Percentiles rank a stretch among this genome's conserved stretches.
phyloP scores from a whole-genome alignment of 768 basidiomycete genomes.

The Candolleomyces aberdarensis region DNA sequence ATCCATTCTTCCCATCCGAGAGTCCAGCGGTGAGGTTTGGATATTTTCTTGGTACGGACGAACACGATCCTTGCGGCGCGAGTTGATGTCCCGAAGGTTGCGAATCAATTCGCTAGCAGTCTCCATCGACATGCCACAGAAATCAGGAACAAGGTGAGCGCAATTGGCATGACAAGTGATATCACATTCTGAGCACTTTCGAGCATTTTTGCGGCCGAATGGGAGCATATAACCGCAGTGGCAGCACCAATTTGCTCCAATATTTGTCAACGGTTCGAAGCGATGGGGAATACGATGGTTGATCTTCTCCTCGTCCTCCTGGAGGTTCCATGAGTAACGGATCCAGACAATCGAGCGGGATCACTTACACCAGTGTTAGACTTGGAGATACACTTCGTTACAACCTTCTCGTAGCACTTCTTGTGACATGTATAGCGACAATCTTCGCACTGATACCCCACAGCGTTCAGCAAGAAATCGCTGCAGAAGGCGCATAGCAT shows the following conservation, averaged over 20 bases:
- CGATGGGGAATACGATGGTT: slow-evolving; percentile 99
- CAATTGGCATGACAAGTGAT: slow-evolving; percentile 98
- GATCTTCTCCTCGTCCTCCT: slow-evolving; percentile 99
- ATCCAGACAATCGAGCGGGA: neutral
- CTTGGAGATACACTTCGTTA: slow-evolving; percentile 99
- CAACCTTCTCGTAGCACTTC: slow-evolving; percentile 98
- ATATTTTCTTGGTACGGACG: slow-evolving; percentile 34
- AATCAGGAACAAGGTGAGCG: slow-evolving; percentile 97
- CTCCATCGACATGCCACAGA: slow-evolving; percentile 99
- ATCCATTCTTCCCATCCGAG: slow-evolving; percentile 16
- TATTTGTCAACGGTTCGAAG: slow-evolving; percentile 94
- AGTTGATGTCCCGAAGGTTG: slow-evolving; percentile 90
- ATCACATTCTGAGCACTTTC: slow-evolving; percentile 93
- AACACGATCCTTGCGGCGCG: slow-evolving; percentile 49
- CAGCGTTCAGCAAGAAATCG: slow-evolving; percentile 95
- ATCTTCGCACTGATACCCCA: slow-evolving; percentile 99
- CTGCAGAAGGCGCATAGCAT: slow-evolving; percentile 98
- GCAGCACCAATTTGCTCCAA: slow-evolving; percentile 99
- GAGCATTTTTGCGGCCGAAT: slow-evolving; percentile 93
- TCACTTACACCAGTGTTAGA: slow-evolving; percentile 84
- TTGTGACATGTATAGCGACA: slow-evolving; percentile 99
- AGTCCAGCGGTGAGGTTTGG: slow-evolving; percentile 30
- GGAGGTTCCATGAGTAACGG: slow-evolving; percentile 7
- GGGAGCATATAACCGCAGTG: slow-evolving; percentile 99
- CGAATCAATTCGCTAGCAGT: slow-evolving; percentile 91